phyloP scores from a whole-genome alignment of 2,329 filamentous ascomycete genomes.

The Colletotrichum navitas region DNA sequence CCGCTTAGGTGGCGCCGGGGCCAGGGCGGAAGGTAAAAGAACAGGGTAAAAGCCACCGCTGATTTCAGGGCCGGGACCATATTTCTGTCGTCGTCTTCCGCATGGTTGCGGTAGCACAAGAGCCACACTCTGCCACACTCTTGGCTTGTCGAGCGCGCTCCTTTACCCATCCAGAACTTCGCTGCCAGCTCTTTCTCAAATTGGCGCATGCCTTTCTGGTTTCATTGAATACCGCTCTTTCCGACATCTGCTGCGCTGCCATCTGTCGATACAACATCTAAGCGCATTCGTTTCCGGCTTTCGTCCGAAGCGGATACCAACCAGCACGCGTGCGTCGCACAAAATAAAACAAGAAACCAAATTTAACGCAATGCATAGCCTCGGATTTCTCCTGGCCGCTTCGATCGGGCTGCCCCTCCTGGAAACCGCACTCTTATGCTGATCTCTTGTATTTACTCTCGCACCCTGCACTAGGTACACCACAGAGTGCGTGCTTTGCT shows the following conservation, averaged over 20 bases:
- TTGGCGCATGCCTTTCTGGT: conserved; percentile 1
- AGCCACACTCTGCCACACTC: conserved; percentile 31
- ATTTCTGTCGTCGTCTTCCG: neutral
- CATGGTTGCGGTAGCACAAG: conserved; percentile 26
- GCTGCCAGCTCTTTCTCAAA: neutral
- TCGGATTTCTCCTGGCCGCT: conserved; percentile 8
- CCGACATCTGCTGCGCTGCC: too few species aligned
- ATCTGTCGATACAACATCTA: neutral
- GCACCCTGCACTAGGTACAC: conserved; percentile 10
- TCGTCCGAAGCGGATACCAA: neutral
- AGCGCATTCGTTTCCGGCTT: neutral
- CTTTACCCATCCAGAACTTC: neutral
- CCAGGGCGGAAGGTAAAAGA: conserved; percentile 32
- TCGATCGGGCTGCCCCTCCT: conserved; percentile 31
- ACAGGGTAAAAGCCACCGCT: conserved; percentile 39
- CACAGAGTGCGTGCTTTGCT: conserved; percentile 22
- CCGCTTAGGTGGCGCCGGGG: conserved; percentile 22
- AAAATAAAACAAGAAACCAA: neutral
- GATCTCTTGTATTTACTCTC: conserved; percentile 8
- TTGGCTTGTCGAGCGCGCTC: conserved; percentile 1
- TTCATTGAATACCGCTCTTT: neutral
- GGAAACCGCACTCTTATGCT: conserved; percentile 27
- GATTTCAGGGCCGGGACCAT: conserved; percentile 28
- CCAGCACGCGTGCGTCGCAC: neutral
- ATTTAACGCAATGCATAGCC: conserved; percentile 23